Conservation (phyloP, 495 filamentous ascomycete species). For the Aspergillus bridgeri region DNA sequence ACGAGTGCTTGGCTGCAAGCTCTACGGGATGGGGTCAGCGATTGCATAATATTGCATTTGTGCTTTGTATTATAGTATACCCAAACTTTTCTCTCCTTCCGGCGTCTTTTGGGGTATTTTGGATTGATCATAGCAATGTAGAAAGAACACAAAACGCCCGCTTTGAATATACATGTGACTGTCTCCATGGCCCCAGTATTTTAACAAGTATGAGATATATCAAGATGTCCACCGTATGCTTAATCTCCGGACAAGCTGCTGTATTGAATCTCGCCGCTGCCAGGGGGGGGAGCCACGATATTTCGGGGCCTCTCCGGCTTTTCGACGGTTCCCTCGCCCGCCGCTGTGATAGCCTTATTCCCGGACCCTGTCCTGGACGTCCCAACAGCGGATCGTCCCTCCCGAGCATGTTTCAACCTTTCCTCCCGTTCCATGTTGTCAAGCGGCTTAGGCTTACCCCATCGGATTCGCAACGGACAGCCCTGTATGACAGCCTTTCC, state of each 20-base stretch:
- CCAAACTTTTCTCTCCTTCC: conserved; percentile 34
- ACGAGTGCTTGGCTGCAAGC: not conserved
- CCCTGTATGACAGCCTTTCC: conserved; percentile 80
- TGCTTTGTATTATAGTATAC: conserved; percentile 47
- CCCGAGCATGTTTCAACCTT: conserved; percentile 68
- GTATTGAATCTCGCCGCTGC: conserved; percentile 76
- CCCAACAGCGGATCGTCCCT: conserved; percentile 58
- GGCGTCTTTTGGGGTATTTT: conserved; percentile 39
- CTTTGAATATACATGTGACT: conserved; percentile 35
- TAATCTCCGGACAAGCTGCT: conserved; percentile 81
- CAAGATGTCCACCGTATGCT: conserved; percentile 13
- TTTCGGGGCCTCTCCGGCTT: conserved; percentile 46
- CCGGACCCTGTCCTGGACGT: conserved; percentile 29
- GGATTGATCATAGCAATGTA: conserved; percentile 16
- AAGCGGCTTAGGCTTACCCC: conserved; percentile 86
- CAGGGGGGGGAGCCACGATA: conserved; percentile 75
- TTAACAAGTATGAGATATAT: conserved; percentile 7
- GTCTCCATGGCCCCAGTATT: conserved; percentile 13
- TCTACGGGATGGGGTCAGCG: not conserved
- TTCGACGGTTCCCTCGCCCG: conserved; percentile 25
- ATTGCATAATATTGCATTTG: conserved; percentile 9
- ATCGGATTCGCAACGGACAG: conserved; percentile 82
- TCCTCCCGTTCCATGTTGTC: conserved; percentile 86
- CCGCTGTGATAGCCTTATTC: conserved; percentile 34
- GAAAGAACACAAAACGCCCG: conserved; percentile 45